Conservation (phyloP, 768 basidiomycete species). For the Cubamyces sp. region DNA sequence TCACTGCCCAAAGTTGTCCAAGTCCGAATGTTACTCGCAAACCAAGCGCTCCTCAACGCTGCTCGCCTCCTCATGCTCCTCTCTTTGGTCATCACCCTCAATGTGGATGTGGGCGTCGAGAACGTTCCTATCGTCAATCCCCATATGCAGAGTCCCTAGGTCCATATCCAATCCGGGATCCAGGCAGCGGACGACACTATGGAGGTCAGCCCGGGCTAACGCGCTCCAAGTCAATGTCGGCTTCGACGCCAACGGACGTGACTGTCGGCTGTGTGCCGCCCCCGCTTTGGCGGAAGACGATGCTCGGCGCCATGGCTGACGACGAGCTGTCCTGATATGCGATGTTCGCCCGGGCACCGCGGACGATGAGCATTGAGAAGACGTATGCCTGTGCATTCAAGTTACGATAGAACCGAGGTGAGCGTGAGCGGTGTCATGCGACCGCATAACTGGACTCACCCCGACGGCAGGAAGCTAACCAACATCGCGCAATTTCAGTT, state of each 20-base stretch:
- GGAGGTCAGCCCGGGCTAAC: not conserved
- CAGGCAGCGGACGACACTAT: too few relatives aligned
- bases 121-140: too few relatives aligned
- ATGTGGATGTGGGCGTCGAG: too few relatives aligned
- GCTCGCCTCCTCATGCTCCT: too few relatives aligned
- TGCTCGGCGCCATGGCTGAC: not conserved
- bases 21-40: too few relatives aligned
- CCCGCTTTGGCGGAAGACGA: not conserved
- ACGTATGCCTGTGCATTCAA: constrained; percentile 10
- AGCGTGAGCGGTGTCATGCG: not conserved
- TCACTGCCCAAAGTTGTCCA: too few relatives aligned
- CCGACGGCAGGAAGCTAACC: constrained; percentile 7
- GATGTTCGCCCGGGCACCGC: not conserved
- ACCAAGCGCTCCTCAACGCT: too few relatives aligned
- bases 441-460: not conserved
- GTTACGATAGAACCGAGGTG: not conserved
- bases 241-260: not conserved
- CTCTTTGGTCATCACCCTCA: too few relatives aligned
- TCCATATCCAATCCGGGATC: too few relatives aligned
- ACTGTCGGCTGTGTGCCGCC: too few relatives aligned
- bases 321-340: not conserved
- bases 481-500: not conserved
- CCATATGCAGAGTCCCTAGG: too few relatives aligned
- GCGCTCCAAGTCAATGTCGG: constrained; percentile 15
- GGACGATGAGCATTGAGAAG: constrained; percentile 14